Conservation (phyloP, 1,284 basidiomycete species). For the Cryptococcus deneoformans region DNA sequence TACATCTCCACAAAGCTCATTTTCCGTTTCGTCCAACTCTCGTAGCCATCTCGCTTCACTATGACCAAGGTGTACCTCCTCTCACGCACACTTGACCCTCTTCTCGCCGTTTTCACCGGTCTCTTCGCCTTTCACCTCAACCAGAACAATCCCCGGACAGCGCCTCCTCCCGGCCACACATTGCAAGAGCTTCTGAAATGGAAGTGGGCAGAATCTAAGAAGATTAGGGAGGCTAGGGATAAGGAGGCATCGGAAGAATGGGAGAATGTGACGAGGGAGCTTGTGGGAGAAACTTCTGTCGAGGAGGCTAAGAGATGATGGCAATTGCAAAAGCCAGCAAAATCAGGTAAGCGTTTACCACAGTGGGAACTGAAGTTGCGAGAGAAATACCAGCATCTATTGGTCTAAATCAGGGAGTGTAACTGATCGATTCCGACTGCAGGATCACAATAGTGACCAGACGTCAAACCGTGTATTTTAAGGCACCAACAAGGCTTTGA, state of each 20-base stretch:
- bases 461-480: too few relatives aligned
- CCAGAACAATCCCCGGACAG: slow-evolving; percentile 78
- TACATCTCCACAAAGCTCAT: neutral
- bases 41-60: neutral
- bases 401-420: too few relatives aligned
- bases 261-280: slow-evolving; percentile 40
- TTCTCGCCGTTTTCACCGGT: slow-evolving; percentile 75
- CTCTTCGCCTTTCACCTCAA: slow-evolving; percentile 76
- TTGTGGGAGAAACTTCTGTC: slow-evolving; percentile 12
- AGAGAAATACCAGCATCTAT: neutral
- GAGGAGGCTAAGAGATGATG: slow-evolving; percentile 1
- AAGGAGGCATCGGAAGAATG: slow-evolving; percentile 29
- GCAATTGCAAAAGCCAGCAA: neutral
- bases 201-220: slow-evolving; percentile 57
- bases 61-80: slow-evolving; percentile 41
- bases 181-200: slow-evolving; percentile 63
- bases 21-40: neutral
- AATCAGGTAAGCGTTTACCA: neutral
- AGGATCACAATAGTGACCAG: too few relatives aligned
- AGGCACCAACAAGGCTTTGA: too few relatives aligned
- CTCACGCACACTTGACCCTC: slow-evolving; percentile 59
- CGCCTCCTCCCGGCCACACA: slow-evolving; percentile 62
- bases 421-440: too few relatives aligned
- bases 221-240: slow-evolving; percentile 22
- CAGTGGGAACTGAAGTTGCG: neutral